Base-by-base conservation (phyloP, 441 rosid genomes). In the Aleurites moluccanus region DNA sequence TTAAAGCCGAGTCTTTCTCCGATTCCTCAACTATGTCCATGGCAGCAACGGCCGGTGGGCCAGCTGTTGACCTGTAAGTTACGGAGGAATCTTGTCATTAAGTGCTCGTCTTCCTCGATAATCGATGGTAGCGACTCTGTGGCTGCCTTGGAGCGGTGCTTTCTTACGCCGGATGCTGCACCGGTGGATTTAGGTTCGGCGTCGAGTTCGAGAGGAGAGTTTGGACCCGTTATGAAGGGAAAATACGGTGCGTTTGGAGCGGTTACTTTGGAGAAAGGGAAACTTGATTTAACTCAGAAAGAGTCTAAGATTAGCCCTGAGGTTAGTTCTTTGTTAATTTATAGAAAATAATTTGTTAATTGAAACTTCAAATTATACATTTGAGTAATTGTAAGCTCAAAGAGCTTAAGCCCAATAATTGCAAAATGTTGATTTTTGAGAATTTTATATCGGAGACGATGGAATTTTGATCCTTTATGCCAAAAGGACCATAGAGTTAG, bases 181-280 rank as follows among this genome's bases (percentile, higher is more conserved):
- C 81, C 82, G 3, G 66, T 33, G 64, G 88, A 77, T 18, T 14
- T 73, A 30, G 74, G 77, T 69, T 85, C 86, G 20, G 64, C 64
- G 20, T 11, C 38, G 70, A 77, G 85, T 25, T 67, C 73, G 70
- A 77, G 77, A 68, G 77, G 80, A 47, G 87, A 78, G 72, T 73
- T 70, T 60, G 89, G 88, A 40, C 93, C 97, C 23, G 84, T 85
- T 67, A 95, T 95, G 95, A 93, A 90, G 83, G 89, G 89, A 13
- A 79, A 88, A 70, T 84, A 68, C 35, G 94, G 98, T 30, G 84
- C 99, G 0, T 61, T 84, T n/a, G 96, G 96, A 72, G 89, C 97
- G 49, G 92, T 90, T 18, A 95, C 99, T 50, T 78, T 95, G 83
- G 97, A 95, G 81, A 95, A 93, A 71, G 94, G 95, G 77, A 95